Evolutionary conservation across 805 yeast genomes (phyloP).

Genomic region (Candida cerambycidarum): DNA sequence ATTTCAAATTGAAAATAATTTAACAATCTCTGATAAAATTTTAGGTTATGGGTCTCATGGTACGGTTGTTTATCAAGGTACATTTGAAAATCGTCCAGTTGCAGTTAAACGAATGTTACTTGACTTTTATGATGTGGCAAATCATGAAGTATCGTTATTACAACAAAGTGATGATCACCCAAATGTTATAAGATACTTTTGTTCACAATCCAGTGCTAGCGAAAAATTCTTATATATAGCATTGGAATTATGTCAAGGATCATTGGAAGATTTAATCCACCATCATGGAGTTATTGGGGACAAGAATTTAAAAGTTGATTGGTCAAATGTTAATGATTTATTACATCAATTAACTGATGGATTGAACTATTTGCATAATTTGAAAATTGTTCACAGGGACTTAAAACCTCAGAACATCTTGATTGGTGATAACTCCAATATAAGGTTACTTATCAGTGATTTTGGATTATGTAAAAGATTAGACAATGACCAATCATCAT

Average conservation of each 20-base stretch:
- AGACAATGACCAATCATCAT: constrained; percentile 90
- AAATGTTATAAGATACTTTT: constrained; percentile 87
- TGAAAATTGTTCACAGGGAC: constrained; percentile 93
- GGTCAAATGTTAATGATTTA: constrained; percentile 38
- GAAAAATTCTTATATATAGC: constrained; percentile 92
- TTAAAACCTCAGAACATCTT: constrained; percentile 91
- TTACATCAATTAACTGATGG: constrained; percentile 82
- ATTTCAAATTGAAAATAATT: constrained; percentile 47
- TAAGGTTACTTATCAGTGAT: constrained; percentile 83
- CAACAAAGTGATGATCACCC: constrained; percentile 98
- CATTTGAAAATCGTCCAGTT: constrained; percentile 88
- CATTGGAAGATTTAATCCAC: constrained; percentile 82
- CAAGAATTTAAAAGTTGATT: constrained; percentile 21
- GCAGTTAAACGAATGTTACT: constrained; percentile 93
- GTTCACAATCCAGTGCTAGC: constrained; percentile 73
- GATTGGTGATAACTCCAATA: constrained; percentile 54
- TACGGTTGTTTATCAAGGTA: constrained; percentile 88
- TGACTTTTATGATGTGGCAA: constrained; percentile 91
- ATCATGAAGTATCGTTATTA: constrained; percentile 80
- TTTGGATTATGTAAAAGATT: constrained; percentile 93
- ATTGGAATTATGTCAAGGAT: constrained; percentile 83
- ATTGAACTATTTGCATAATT: constrained; percentile 77
- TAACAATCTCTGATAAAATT: constrained; percentile 68
- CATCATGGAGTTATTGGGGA: constrained; percentile 31
- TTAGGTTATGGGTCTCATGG: constrained; percentile 97